Percentiles rank a stretch among this genome's conserved stretches.
These are phyloP conservation scores for Ophiostoma novo-ulmi DNA, from an alignment of 2,329 filamentous ascomycete species.

Conservation along the genomic window DNA sequence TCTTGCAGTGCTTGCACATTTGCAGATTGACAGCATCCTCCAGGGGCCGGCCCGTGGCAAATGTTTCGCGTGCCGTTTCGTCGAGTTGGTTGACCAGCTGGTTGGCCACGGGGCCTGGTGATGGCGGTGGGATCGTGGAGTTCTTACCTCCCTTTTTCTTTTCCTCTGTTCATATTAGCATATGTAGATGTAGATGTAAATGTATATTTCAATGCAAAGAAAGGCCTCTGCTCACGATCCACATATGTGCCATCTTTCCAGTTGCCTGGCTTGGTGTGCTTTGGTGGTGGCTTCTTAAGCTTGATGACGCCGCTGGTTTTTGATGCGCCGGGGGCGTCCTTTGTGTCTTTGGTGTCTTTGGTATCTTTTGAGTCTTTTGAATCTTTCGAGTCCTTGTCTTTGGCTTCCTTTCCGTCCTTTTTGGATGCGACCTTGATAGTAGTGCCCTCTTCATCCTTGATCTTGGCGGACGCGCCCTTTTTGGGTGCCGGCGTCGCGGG, in stretches of 20 bases:
- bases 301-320: conserved; percentile 50
- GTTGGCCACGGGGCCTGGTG: conserved; percentile 43
- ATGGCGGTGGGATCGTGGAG: conserved; percentile 34
- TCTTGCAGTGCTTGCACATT: conserved; percentile 91
- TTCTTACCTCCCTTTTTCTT: conserved; percentile 41
- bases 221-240: conserved; percentile 46
- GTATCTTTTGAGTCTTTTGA: conserved; percentile 34
- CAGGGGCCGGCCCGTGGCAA: conserved; percentile 73
- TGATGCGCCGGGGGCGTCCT: neutral
- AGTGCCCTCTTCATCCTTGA: conserved; percentile 52
- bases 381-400: conserved; percentile 34
- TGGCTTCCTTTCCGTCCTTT: conserved; percentile 35
- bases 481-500: conserved; percentile 25
- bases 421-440: conserved; percentile 61
- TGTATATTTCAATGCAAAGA: neutral
- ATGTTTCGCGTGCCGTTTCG: conserved; percentile 69
- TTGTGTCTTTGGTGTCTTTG: conserved; percentile 4
- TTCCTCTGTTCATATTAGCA: conserved; percentile 35
- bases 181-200: neutral
- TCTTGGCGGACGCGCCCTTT: conserved; percentile 29
- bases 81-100: conserved; percentile 62
- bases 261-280: conserved; percentile 62
- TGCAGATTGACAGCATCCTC: conserved; percentile 75
- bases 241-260: conserved; percentile 64
- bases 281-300: conserved; percentile 58